Percentiles rank a stretch among this genome's conserved stretches.
Conservation (phyloP, 257 asterid genomes). For the Plantago ovata region DNA sequence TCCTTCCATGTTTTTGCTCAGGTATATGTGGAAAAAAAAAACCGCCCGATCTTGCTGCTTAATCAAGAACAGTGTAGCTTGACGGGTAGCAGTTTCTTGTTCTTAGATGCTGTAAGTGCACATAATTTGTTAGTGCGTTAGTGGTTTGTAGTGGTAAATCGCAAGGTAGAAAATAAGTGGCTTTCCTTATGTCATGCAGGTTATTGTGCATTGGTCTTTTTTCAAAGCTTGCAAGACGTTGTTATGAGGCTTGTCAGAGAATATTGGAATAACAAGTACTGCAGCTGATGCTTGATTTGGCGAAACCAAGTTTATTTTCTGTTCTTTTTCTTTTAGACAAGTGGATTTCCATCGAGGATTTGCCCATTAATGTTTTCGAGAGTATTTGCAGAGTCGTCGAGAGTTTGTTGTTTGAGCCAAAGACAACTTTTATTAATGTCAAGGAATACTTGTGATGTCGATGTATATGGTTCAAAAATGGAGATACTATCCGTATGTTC, state of each 20-base stretch:
- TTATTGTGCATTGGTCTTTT: conserved; percentile 38
- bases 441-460: conserved; percentile 12
- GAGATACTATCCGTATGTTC: conserved; percentile 20
- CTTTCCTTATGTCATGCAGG: conserved; percentile 26
- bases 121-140: conserved; percentile 1
- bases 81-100: conserved; percentile 60
- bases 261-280: conserved; percentile 12
- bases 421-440: background rate
- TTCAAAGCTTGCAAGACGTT: conserved; percentile 26
- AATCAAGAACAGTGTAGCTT: conserved; percentile 51
- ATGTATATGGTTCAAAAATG: conserved; percentile 40
- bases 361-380: conserved; percentile 15
- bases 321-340: background rate
- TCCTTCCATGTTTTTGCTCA: background rate
- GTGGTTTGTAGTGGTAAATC: background rate
- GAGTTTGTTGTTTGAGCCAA: conserved; percentile 25
- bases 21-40: conserved; percentile 16
- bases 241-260: background rate
- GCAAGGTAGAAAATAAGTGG: conserved; percentile 4
- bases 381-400: conserved; percentile 16
- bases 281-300: conserved; percentile 6
- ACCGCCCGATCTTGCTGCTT: conserved; percentile 66
- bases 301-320: conserved; percentile 5
- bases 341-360: background rate
- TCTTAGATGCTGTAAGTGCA: conserved; percentile 39